phyloP scores from a whole-genome alignment of 1,139 yeast genomes.

The Lodderomyces jiufengensis region DNA sequence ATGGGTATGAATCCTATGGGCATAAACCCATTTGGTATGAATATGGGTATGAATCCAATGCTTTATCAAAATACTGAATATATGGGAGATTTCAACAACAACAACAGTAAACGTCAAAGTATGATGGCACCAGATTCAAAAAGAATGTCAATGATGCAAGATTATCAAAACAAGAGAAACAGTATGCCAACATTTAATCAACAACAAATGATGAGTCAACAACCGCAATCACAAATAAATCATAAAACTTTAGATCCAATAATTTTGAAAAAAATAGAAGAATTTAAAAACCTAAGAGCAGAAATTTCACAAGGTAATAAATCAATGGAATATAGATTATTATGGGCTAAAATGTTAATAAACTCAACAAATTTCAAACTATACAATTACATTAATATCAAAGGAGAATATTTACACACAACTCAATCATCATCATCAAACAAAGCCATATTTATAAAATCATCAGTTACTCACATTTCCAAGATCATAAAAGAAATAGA shows the following conservation, averaged over 20 bases:
- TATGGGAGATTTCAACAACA: conserved; percentile 8
- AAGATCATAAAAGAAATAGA: conserved; percentile 38
- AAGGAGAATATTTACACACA: conserved; percentile 37
- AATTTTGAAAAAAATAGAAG: conserved; percentile 26
- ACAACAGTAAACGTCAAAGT: conserved; percentile 19
- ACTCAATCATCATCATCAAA: conserved; percentile 35
- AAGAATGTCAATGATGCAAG: conserved; percentile 19
- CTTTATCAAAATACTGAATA: conserved; percentile 22
- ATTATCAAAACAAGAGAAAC: conserved; percentile 5
- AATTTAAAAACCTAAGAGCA: conserved; percentile 33
- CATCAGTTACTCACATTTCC: conserved; percentile 37
- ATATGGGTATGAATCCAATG: conserved; percentile 17
- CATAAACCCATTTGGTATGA: conserved; percentile 1
- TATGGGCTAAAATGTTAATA: conserved; percentile 46
- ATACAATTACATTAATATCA: conserved; percentile 41
- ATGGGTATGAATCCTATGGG: neutral
- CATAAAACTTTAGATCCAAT: conserved; percentile 1
- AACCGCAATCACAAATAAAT: conserved; percentile 1
- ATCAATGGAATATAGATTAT: conserved; percentile 38
- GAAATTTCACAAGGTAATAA: conserved; percentile 45
- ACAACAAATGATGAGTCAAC: conserved; percentile 4
- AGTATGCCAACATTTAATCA: conserved; percentile 10
- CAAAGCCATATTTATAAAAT: conserved; percentile 37
- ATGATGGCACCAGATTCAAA: conserved; percentile 19
- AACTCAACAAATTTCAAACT: conserved; percentile 39